Evolutionary conservation across 495 filamentous ascomycete species (phyloP).

Genomic region (Aspergillus ostianus): DNA sequence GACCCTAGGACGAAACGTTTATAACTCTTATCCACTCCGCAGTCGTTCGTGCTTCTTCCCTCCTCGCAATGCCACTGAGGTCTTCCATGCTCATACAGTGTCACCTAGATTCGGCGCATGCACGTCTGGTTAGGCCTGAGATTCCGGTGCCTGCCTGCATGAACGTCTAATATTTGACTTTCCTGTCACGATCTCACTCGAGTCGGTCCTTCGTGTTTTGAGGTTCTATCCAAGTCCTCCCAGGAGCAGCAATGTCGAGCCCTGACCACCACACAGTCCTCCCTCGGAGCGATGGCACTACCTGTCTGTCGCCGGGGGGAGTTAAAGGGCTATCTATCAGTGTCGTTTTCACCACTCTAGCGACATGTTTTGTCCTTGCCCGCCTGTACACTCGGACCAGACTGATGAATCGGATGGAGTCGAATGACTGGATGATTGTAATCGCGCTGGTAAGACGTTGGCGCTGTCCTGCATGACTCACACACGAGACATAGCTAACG

Average conservation of each 20-base stretch:
- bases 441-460: constrained; percentile 34
- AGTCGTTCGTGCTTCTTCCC: constrained; percentile 2
- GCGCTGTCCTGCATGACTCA: not conserved
- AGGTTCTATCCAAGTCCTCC: not conserved
- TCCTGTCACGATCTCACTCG: not conserved
- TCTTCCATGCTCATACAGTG: not conserved
- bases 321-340: constrained; percentile 32
- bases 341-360: constrained; percentile 37
- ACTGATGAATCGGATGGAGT: constrained; percentile 37
- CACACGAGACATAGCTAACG: not conserved
- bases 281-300: constrained; percentile 16
- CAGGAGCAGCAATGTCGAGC: not conserved
- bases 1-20: constrained; percentile 7
- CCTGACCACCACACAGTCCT: constrained; percentile 16
- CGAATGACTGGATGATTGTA: constrained; percentile 46
- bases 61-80: constrained; percentile 2
- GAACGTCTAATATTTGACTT: not conserved
- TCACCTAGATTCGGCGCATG: not conserved
- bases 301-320: constrained; percentile 29
- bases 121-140: not conserved
- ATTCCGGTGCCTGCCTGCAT: not conserved
- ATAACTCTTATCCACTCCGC: constrained; percentile 15
- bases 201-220: not conserved
- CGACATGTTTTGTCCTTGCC: constrained; percentile 34
- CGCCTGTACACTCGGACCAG: constrained; percentile 38